A percentile compares a stretch with the other conserved stretches of the same genome.
phyloP scores from a whole-genome alignment of 2,329 filamentous ascomycete species.

The Epichloe gansuensis region DNA sequence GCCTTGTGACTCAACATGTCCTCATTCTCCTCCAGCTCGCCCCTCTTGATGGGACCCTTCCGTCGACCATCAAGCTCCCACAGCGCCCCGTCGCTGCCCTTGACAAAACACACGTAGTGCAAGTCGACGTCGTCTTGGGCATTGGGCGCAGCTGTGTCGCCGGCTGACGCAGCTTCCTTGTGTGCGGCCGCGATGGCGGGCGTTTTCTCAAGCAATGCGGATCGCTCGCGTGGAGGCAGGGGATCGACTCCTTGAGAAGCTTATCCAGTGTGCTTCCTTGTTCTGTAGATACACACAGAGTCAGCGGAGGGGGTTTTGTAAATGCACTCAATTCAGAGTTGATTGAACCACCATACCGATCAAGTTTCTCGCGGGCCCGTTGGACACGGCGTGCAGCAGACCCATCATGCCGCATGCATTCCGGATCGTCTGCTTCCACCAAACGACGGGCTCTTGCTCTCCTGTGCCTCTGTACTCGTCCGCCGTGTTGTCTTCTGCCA shows the following conservation, averaged over 20 bases:
- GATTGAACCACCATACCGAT: constrained; percentile 33
- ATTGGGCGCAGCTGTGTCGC: constrained; percentile 66
- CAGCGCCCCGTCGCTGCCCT: constrained; percentile 49
- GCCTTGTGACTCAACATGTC: constrained; percentile 68
- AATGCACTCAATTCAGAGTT: constrained; percentile 8
- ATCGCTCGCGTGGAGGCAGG: constrained; percentile 54
- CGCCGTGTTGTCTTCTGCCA: constrained; percentile 55
- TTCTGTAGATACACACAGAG: constrained; percentile 18
- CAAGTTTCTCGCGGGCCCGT: constrained; percentile 55
- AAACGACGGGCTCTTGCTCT: constrained; percentile 62
- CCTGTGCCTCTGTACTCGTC: constrained; percentile 58
- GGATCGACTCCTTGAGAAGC: constrained; percentile 58
- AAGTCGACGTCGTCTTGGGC: constrained; percentile 78
- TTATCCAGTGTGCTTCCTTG: constrained; percentile 44
- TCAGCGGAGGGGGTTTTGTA: background rate
- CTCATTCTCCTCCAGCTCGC: constrained; percentile 44
- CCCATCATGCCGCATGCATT: constrained; percentile 92
- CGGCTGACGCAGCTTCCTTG: constrained; percentile 59
- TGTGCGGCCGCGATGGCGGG: constrained; percentile 67
- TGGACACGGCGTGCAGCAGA: constrained; percentile 68
- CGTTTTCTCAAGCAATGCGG: constrained; percentile 66
- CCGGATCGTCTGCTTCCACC: constrained; percentile 91
- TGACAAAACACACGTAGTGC: constrained; percentile 93
- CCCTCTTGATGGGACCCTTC: constrained; percentile 45
- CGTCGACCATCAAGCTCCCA: constrained; percentile 50